phyloP scores from a whole-genome alignment of 495 filamentous ascomycete species.

The Aspergillus nanangensis region DNA sequence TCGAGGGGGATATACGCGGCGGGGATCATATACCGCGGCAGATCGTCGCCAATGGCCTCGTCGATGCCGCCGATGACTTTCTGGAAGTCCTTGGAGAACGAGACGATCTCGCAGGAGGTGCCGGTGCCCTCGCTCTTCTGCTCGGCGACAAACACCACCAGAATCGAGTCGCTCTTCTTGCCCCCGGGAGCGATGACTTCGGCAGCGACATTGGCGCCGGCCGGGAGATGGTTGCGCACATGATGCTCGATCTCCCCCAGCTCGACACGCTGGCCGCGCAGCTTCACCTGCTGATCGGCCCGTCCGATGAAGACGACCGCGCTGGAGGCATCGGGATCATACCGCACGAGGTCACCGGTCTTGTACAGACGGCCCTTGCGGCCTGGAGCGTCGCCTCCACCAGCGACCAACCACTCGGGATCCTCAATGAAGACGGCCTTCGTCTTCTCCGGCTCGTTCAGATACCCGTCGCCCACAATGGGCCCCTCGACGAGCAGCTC shows the following conservation, averaged over 20 bases:
- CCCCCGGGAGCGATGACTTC: constrained; percentile 35
- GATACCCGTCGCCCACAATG: constrained; percentile 47
- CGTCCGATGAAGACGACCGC: constrained; percentile 55
- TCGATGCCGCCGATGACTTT: constrained; percentile 16
- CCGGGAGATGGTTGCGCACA: constrained; percentile 24
- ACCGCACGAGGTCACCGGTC: constrained; percentile 50
- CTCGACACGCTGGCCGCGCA: constrained; percentile 60
- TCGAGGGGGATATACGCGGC: constrained; percentile 38
- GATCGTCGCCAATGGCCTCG: background rate
- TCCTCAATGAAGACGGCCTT: constrained; percentile 41
- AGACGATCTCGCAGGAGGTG: constrained; percentile 11
- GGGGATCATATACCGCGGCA: constrained; percentile 45
- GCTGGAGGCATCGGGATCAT: constrained; percentile 46
- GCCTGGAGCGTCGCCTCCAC: constrained; percentile 29
- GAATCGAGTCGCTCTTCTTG: constrained; percentile 23
- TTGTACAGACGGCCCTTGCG: constrained; percentile 40
- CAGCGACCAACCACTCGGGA: constrained; percentile 43
- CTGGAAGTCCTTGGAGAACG: constrained; percentile 23
- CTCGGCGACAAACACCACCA: constrained; percentile 36
- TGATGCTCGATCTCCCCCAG: constrained; percentile 50
- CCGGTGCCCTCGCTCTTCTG: constrained; percentile 13
- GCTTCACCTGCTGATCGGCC: constrained; percentile 60
- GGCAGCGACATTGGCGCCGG: constrained; percentile 28
- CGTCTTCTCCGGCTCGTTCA: constrained; percentile 45
- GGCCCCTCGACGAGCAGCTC: constrained; percentile 54